Evolutionary conservation across 495 filamentous ascomycete genomes (phyloP), one percentile per base, ranked within the genome.

Genomic region (Penicillium lagena): DNA sequence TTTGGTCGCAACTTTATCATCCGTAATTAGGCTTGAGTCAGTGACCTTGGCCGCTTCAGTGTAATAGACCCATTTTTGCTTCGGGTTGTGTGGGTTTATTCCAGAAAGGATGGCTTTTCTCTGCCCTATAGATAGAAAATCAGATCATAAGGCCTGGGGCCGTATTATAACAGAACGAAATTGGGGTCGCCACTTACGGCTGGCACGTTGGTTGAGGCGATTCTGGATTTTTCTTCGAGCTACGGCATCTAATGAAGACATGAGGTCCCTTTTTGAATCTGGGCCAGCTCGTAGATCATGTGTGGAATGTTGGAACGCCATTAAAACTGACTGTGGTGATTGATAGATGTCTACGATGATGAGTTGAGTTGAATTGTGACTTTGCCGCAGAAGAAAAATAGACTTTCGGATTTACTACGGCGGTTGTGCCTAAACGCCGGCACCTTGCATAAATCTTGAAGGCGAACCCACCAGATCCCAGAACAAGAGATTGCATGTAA

Each of bases 171-270:
- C 27, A 32, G 11, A 40, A 34, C 15, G 14, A 39, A n/a, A 13
- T 6, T 6, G 15, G 32, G 6, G 6, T 1, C 31, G 36, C 17
- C 42, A 43, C 57, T 42, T 31, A 60, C 57, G 55, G n/a, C 55
- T 55, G 2, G 57, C 51, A 17, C 48, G 50, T 42, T 58, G 51
- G 29, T 60, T 60, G 38, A 60, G 42, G 30, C 57, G 54, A 46
- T 60, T 60, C 27, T 60, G 57, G 4, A 54, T 40, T 22, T 45
- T 50, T 29, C 58, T 40, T 12, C 49, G 46, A 7, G 49, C 33
- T 9, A 34, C 45, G 9, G 51, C n/a, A 30, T 59, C 58, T 22
- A 43, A 41, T 35, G 22, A 22, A 22, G 22, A 22, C 4, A 22
- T 22, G 22, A 22, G 2, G 22, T 22, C 4, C 22, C 22, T 22